phyloP scores from a whole-genome alignment of 2,329 filamentous ascomycete species.

The Graphiopsis chlorocephala region DNA sequence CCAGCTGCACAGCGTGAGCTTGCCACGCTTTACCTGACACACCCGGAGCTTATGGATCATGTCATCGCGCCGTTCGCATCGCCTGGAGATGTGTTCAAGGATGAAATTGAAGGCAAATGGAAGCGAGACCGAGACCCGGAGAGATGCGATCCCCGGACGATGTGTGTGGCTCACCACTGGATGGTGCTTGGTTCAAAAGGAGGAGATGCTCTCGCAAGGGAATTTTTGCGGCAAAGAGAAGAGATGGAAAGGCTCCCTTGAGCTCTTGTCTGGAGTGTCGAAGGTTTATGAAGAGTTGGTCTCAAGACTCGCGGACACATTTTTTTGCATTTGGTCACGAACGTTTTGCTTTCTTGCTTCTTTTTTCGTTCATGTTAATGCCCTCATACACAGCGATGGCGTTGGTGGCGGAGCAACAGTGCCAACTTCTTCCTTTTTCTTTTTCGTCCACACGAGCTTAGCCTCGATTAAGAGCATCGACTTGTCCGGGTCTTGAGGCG shows the following conservation, averaged over 20 bases:
- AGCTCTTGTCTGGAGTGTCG: constrained; percentile 21
- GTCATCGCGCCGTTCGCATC: constrained; percentile 81
- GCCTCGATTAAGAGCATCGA: not conserved
- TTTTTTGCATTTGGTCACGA: not conserved
- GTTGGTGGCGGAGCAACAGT: not conserved
- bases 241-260: constrained; percentile 60
- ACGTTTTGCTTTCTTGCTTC: not conserved
- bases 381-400: not conserved
- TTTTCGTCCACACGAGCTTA: not conserved
- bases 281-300: not conserved
- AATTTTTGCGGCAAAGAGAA: constrained; percentile 71
- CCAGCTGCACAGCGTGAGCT: constrained; percentile 88
- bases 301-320: not conserved
- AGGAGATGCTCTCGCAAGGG: constrained; percentile 80
- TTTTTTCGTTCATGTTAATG: not conserved
- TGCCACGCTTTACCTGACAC: constrained; percentile 87
- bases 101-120: constrained; percentile 70
- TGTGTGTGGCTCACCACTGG: constrained; percentile 96
- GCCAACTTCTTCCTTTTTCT: not conserved
- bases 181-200: constrained; percentile 86
- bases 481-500: not conserved
- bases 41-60: constrained; percentile 77
- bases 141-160: constrained; percentile 77
- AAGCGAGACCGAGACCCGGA: constrained; percentile 57
- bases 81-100: constrained; percentile 86